These are phyloP conservation scores for Daldinia childiae DNA, from an alignment of 495 filamentous ascomycete genomes.

Conservation along the genomic window DNA sequence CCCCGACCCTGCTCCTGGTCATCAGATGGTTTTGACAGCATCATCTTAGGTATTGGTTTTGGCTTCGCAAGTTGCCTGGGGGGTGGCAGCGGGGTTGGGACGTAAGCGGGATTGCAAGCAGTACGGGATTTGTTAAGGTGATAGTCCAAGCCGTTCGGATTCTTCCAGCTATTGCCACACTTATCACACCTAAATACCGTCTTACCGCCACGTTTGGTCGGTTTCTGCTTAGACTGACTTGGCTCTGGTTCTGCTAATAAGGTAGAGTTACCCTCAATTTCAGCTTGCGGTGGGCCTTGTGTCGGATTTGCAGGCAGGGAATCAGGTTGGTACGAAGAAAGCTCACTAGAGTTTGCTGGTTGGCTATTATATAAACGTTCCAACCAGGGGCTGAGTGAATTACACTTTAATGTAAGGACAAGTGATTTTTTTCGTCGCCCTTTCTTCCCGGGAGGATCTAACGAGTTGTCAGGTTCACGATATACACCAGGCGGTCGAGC, in stretches of 20 bases:
- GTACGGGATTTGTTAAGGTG: constrained; percentile 59
- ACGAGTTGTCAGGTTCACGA: constrained; percentile 39
- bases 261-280: not conserved
- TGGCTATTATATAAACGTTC: not conserved
- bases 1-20: not conserved
- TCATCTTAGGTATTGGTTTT: constrained; percentile 1
- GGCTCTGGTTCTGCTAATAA: constrained; percentile 20
- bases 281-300: not conserved
- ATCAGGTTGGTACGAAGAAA: not conserved
- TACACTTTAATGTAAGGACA: constrained; percentile 48
- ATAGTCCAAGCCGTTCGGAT: constrained; percentile 62
- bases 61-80: constrained; percentile 28
- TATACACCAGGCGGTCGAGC: constrained; percentile 41
- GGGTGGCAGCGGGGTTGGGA: constrained; percentile 44
- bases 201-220: constrained; percentile 23
- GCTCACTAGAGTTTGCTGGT: not conserved
- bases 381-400: constrained; percentile 45
- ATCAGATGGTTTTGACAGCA: not conserved
- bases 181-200: constrained; percentile 50
- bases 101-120: constrained; percentile 60
- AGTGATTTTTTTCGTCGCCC: constrained; percentile 46
- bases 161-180: constrained; percentile 62
- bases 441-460: constrained; percentile 43
- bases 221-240: constrained; percentile 8
- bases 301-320: not conserved